Base-by-base conservation (phyloP, 1,284 basidiomycete genomes). In the Moesziomyces parantarcticus region DNA sequence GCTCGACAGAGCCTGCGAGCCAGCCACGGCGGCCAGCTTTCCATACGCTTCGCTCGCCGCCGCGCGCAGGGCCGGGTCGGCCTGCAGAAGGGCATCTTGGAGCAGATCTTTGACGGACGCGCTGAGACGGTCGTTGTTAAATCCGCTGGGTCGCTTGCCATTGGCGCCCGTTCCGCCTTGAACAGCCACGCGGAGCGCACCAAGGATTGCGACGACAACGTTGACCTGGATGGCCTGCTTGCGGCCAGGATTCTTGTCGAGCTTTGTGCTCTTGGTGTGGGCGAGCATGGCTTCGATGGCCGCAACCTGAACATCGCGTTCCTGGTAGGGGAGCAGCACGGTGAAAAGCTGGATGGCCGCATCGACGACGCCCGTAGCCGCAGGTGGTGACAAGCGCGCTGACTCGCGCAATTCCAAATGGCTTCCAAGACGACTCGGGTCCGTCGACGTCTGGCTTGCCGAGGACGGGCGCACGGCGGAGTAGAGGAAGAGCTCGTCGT, bases 41-140 rank as follows among this genome's bases (percentile, higher is more conserved):
- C 97, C 97, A 73, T 98, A 90, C 0, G 92, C 90, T 84, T 97
- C 94, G 69, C 93, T 94, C n/a, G 92, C 90, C 0, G 91, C 89
- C 21, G 88, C 88, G 1, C 96, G 89, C 22, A 98, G 86, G 18
- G 90, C 87, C 2, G 89, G 85, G 80, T 97, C 94, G 0, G 91
- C 88, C 76, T 96, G 92, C 3, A 94, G 86, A 20, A 99, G 86
- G 0, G 91, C 89, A 58, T 93, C 92, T 89, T 92, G 93, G 41
- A 97, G 85, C 55, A 97, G 89, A 0, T 89, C 87, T 21, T 91
- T 89, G 40, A 97, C 85, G 50, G 89, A 83, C 3, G 88, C 85
- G 14, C 91, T 90, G 21, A 96, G 88, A 75, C 92, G 88, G 44
- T 93, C 92, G 54, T 76, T 82, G 60, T 78, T 80, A 64, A 82